phyloP scores from a whole-genome alignment of 768 basidiomycete species.

The Gymnopilus dilepis region DNA sequence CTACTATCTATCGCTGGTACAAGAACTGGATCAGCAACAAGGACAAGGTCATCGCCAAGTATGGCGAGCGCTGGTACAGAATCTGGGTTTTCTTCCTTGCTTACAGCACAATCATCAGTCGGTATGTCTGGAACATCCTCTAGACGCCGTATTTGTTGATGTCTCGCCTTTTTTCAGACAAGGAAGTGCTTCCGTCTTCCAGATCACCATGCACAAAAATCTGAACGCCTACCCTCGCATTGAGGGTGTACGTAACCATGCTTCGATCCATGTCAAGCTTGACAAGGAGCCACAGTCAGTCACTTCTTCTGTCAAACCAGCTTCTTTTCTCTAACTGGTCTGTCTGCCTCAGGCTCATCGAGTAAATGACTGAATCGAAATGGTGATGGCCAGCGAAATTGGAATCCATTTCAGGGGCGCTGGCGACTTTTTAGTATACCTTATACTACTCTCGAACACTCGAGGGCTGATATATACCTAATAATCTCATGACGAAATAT shows the following conservation, averaged over 20 bases:
- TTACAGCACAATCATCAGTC: conserved; percentile 82
- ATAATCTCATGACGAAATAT: neutral
- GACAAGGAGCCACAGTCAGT: conserved; percentile 56
- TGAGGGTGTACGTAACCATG: conserved; percentile 81
- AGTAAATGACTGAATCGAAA: conserved; percentile 13
- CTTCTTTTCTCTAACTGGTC: neutral
- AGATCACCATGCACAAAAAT: conserved; percentile 98
- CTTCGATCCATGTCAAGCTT: conserved; percentile 75
- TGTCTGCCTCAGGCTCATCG: conserved; percentile 14
- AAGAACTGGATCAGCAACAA: conserved; percentile 96
- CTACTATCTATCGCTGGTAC: conserved; percentile 92
- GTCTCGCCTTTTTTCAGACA: conserved; percentile 53
- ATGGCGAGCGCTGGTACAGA: conserved; percentile 94
- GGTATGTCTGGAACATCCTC: conserved; percentile 58
- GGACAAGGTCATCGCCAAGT: conserved; percentile 86
- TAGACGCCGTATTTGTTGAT: too few relatives aligned
- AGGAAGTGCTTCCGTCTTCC: conserved; percentile 93
- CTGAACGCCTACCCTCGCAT: conserved; percentile 94
- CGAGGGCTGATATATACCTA: neutral
- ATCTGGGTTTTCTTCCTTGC: conserved; percentile 98
- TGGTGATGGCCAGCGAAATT: neutral
- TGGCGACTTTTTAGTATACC: neutral
- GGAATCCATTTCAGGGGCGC: neutral
- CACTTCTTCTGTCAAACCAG: neutral
- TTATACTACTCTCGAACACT: neutral